These are phyloP conservation scores for Cylindrotheca closterium DNA, from an alignment of 108 stramenopile genomes.

Conservation along the genomic window DNA sequence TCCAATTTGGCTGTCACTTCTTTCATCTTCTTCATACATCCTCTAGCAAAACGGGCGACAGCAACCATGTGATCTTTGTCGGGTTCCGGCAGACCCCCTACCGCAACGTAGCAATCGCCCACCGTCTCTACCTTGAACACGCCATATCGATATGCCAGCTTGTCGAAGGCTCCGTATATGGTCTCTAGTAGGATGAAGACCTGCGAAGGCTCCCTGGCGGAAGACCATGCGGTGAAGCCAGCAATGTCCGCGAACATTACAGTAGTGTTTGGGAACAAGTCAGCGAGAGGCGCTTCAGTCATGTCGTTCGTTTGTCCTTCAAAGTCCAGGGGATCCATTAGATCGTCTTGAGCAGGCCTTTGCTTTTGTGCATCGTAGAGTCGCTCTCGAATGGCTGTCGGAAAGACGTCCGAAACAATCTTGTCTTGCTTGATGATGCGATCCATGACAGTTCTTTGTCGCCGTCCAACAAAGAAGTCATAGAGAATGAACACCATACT, in stretches of 20 bases:
- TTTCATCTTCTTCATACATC: no score
- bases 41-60: neutral
- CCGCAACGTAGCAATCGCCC: conserved; percentile 21
- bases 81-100: conserved; percentile 1
- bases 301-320: conserved; percentile 38
- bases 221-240: no score
- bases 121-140: no score
- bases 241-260: no score
- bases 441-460: conserved; percentile 9
- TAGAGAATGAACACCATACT: conserved; percentile 1
- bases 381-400: no score
- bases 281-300: no score
- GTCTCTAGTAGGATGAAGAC: no score
- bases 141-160: conserved; percentile 40
- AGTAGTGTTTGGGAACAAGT: no score
- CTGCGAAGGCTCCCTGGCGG: conserved; percentile 28
- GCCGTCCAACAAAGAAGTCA: neutral
- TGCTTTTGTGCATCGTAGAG: neutral
- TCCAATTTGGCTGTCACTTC: neutral
- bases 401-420: conserved; percentile 9
- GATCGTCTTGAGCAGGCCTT: neutral
- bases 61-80: neutral
- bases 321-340: conserved; percentile 46
- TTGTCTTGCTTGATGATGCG: neutral
- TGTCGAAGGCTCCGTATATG: conserved; percentile 44